These are phyloP conservation scores for Phytophthora lateralis DNA, from an alignment of 352 stramenopile genomes.

Conservation along the genomic window DNA sequence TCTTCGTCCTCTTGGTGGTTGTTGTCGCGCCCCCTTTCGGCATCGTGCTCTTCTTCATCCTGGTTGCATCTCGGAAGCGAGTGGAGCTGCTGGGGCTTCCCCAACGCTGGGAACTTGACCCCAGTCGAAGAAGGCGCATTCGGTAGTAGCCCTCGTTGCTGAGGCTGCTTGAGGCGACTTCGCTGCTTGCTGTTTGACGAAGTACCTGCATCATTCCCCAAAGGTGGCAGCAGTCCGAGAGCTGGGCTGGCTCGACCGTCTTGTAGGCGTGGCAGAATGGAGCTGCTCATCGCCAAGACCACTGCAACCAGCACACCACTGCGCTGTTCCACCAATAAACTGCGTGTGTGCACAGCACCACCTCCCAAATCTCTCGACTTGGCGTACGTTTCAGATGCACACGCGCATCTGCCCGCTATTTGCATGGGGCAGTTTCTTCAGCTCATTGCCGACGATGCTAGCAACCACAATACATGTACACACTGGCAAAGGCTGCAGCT, in stretches of 20 bases:
- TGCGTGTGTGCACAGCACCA: background rate
- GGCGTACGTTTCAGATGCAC: constrained; percentile 1
- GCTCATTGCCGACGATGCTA: no score
- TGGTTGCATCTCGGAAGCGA: constrained; percentile 40
- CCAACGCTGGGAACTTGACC: constrained; percentile 48
- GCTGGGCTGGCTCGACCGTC: constrained; percentile 11
- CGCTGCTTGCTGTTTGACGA: constrained; percentile 13
- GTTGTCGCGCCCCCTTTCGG: constrained; percentile 14
- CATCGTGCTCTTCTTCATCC: constrained; percentile 37
- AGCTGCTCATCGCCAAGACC: constrained; percentile 10
- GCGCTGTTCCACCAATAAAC: background rate
- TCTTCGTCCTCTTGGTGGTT: constrained; percentile 31
- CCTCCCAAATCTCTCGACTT: background rate
- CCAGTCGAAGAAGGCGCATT: constrained; percentile 16
- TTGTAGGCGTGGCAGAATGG: constrained; percentile 26
- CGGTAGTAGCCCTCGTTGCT: constrained; percentile 12
- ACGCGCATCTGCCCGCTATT: constrained; percentile 4
- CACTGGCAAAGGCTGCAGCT: background rate
- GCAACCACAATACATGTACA: no score
- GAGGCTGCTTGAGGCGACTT: constrained; percentile 36
- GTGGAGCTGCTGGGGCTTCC: constrained; percentile 34
- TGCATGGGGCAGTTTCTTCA: constrained; percentile 8
- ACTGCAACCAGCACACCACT: background rate
- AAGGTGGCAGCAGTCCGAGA: constrained; percentile 22
- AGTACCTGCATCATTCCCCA: constrained; percentile 9